Base-by-base conservation (phyloP, 305 asterid species). In the Fraxinus velutina region DNA sequence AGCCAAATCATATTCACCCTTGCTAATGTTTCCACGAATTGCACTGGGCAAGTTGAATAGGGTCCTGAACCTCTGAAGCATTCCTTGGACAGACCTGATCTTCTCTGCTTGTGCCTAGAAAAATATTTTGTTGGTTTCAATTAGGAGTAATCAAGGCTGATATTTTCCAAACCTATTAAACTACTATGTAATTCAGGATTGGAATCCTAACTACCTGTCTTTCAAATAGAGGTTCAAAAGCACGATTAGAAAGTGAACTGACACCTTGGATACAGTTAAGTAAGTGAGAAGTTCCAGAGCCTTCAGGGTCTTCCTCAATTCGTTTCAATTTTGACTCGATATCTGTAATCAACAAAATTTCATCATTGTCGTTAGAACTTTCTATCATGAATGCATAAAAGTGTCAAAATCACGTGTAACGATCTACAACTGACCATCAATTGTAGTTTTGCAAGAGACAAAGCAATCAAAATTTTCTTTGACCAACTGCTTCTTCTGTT, bases 51-150 rank as follows among this genome's bases (percentile, higher is more conserved):
- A 88, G 93, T 96, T 96, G 83, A 96, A 96, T 79, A 96, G 90
- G n/a, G 99, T 96, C 83, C 99, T 94, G 83, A 96, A 96, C 88
- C 99, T 94, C 88, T 96, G 99, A 83, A 96, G 97, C 98, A 96
- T 94, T 81, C 99, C 98, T 89, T 96, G 99, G 82, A 96, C 98
- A 82, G 99, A 96, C 87, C 99, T 91, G 83, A 94, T 92, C 90
- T 96, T 96, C 88, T 96, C 99, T 34, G 98, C 93, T 92, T 96
- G 99, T 33, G 97, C 97, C 99, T 96, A 72, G 77, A 88, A 55
- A 83, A 85, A 74, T 60, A 68, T 71, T 5, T 22, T 55, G 27
- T 37, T 77, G 77, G 68, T 52, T 71, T 75, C 75, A 83, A 68
- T 86, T 34, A 82, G 82, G 74, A 78, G 39, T 79, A 77, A 78